Base-by-base conservation (phyloP, 2,329 filamentous ascomycete genomes). In the Botrytis deweyae region DNA sequence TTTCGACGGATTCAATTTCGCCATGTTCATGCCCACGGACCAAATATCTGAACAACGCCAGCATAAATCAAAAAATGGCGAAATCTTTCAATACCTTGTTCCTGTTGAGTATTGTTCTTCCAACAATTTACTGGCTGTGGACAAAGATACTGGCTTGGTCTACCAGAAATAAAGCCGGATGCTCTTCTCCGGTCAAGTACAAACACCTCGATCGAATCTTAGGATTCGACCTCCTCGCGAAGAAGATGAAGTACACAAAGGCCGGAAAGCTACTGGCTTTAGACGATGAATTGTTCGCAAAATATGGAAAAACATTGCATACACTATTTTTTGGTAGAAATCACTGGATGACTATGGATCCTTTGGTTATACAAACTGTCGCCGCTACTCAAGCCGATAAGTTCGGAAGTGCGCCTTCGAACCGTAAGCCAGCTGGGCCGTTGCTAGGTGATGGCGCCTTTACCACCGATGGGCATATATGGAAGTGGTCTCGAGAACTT, bases 401-500 rank as follows among this genome's bases (percentile, higher is more conserved):
- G 74, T 90, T 86, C 73, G 84, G 84, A 40, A 83, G 87, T 74
- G 85, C 85, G 1, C 76, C 81, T 1, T 75, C 76, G 38, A 86
- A 86, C 72, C 83, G 85, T 72, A 75, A 81, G 3, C 78, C 81
- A 16, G 84, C 84, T 81, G 78, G 81, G 0, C 85, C 85, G 0
- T 83, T 89, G 67, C 80, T 89, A 6, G 87, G 87, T 10, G 83
- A 88, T 74, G 86, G 86, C 73, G 88, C 89, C 76, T 88, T 89
- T 76, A 86, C 84, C 0, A 84, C 83, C 0, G 86, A 88, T 69
- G 86, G 86, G 1, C 79, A 82, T 49, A 79, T 81, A 46, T 89
- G 87, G 87, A 84, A 86, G 59, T 38, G 64, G 42, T 87, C 85
- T 70, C 81, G 87, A 10, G 81, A 83, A 29, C 79, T 89, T 76